A percentile compares a stretch with the other conserved stretches of the same genome.
These are phyloP conservation scores for Zostera marina DNA, from an alignment of 116 monocot genomes.

Conservation along the genomic window DNA sequence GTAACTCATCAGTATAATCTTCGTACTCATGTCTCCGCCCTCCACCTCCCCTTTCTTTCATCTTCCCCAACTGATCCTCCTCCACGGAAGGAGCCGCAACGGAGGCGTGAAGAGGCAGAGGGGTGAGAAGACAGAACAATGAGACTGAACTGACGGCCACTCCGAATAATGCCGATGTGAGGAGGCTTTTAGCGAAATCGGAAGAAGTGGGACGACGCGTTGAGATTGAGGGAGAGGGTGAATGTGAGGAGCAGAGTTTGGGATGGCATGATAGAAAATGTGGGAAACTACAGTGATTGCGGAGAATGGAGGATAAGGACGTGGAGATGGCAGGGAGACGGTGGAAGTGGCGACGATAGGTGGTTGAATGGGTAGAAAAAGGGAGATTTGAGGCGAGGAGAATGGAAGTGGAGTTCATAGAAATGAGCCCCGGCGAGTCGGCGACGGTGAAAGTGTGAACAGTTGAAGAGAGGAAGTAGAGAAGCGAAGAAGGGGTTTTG, in stretches of 20 bases:
- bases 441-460: not conserved
- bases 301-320: not conserved
- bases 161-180: constrained; percentile 22
- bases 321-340: not conserved
- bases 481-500: not conserved
- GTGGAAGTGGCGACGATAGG: not conserved
- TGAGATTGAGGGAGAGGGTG: not conserved
- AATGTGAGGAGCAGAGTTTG: not conserved
- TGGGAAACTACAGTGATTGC: not conserved
- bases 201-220: not conserved
- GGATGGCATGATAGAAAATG: not conserved
- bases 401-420: constrained; percentile 5
- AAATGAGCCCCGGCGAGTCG: not conserved
- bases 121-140: constrained; percentile 18
- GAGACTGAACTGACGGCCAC: constrained; percentile 19
- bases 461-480: not conserved
- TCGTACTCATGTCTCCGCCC: constrained; percentile 56
- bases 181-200: constrained; percentile 14
- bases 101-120: constrained; percentile 2
- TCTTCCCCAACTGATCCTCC: constrained; percentile 1
- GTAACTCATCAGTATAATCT: constrained; percentile 27
- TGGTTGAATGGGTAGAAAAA: not conserved
- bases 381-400: constrained; percentile 3
- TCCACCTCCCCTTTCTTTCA: not conserved
- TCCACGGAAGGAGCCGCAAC: constrained; percentile 11